phyloP scores from a whole-genome alignment of 2,329 filamentous ascomycete species.

The Elsinoe fawcettii region DNA sequence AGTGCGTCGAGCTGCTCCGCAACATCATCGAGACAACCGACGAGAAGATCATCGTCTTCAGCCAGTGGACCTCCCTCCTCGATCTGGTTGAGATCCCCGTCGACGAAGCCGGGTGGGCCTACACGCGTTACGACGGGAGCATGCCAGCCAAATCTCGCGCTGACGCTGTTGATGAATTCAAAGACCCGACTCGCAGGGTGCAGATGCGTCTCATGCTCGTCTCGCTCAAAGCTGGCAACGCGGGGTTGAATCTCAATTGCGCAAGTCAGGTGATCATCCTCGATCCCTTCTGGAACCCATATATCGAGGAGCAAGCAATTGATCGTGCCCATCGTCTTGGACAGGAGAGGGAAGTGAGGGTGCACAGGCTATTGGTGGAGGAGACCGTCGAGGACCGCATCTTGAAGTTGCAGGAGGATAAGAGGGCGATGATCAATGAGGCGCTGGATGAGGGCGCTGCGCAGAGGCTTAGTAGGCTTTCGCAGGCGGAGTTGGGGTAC shows the following conservation, averaged over 20 bases:
- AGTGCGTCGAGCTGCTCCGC: constrained; percentile 57
- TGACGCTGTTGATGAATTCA: constrained; percentile 60
- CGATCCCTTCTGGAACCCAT: constrained; percentile 93
- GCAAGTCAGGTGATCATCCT: constrained; percentile 83
- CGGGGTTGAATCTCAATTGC: constrained; percentile 75
- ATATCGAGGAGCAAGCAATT: constrained; percentile 84
- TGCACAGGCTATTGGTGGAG: constrained; percentile 70
- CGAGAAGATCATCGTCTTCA: constrained; percentile 76
- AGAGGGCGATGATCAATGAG: constrained; percentile 66
- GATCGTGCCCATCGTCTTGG: constrained; percentile 86
- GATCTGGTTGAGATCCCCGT: constrained; percentile 71
- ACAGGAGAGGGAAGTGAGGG: constrained; percentile 63
- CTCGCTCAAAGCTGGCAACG: constrained; percentile 72
- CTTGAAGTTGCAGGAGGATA: constrained; percentile 66
- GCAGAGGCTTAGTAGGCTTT: constrained; percentile 59
- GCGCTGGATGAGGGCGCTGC: constrained; percentile 71
- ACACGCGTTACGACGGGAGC: constrained; percentile 67
- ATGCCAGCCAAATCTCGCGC: constrained; percentile 62
- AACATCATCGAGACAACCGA: constrained; percentile 38
- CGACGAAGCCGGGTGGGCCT: constrained; percentile 47
- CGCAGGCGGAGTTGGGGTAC: constrained; percentile 58
- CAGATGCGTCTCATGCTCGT: constrained; percentile 60
- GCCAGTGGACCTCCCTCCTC: constrained; percentile 70
- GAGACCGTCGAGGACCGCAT: constrained; percentile 86
- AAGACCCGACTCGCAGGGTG: constrained; percentile 46